These are phyloP conservation scores for Umbellularia californica DNA, from an alignment of 164 flowering plant genomes.

Conservation along the genomic window DNA sequence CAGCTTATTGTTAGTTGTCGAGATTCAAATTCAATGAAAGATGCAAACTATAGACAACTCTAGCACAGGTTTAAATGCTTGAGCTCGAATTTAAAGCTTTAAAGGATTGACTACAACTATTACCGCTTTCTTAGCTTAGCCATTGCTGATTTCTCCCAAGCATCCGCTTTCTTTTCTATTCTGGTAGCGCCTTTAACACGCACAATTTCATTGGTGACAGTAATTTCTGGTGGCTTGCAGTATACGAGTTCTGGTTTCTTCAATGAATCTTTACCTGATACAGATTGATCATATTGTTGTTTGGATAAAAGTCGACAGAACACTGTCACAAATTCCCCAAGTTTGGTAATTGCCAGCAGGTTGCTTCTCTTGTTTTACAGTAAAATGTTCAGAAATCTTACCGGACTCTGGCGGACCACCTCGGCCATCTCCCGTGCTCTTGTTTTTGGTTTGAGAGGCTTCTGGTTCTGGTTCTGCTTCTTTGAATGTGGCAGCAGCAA, in stretches of 20 bases:
- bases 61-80: neutral
- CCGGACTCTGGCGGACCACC: constrained; percentile 14
- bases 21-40: neutral
- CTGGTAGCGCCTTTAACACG: constrained; percentile 6
- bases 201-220: constrained; percentile 3
- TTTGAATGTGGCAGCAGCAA: constrained; percentile 32
- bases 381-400: constrained; percentile 12
- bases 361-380: constrained; percentile 9
- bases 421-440: constrained; percentile 17
- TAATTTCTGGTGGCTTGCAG: neutral
- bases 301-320: neutral
- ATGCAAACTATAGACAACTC: neutral
- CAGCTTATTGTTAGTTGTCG: neutral
- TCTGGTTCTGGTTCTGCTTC: constrained; percentile 5
- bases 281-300: neutral
- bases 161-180: constrained; percentile 35
- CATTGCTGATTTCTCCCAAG: constrained; percentile 59
- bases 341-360: constrained; percentile 3
- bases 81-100: neutral
- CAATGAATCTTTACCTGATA: constrained; percentile 30
- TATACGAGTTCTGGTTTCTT: constrained; percentile 22
- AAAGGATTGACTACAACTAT: neutral
- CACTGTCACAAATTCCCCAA: neutral
- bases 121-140: constrained; percentile 53
- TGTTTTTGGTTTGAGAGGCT: constrained; percentile 19